A percentile compares a stretch with the other conserved stretches of the same genome.
phyloP scores from a whole-genome alignment of 108 stramenopile species.

The Fragilaria radians region DNA sequence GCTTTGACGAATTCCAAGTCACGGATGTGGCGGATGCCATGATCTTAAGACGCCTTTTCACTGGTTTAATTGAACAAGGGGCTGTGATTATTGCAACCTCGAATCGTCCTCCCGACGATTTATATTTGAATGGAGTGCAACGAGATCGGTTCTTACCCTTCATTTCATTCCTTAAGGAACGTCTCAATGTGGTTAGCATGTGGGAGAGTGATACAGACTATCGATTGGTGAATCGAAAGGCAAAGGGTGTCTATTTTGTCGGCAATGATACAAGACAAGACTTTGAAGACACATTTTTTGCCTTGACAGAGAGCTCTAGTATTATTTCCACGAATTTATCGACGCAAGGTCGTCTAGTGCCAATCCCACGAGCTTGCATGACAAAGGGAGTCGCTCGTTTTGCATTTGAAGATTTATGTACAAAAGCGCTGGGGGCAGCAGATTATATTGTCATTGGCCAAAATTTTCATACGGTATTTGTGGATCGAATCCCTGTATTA shows the following conservation, averaged over 20 bases:
- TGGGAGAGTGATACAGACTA: slow-evolving; percentile 60
- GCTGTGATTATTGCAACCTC: slow-evolving; percentile 92
- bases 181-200: slow-evolving; percentile 64
- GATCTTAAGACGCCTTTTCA: slow-evolving; percentile 76
- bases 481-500: slow-evolving; percentile 79
- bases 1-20: slow-evolving; percentile 99
- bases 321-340: slow-evolving; percentile 29
- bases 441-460: slow-evolving; percentile 90
- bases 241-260: too few species aligned
- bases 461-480: slow-evolving; percentile 71
- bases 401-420: slow-evolving; percentile 90
- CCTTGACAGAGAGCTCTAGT: slow-evolving; percentile 6
- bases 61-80: slow-evolving; percentile 51
- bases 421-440: slow-evolving; percentile 71
- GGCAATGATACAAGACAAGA: not conserved
- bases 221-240: slow-evolving; percentile 13
- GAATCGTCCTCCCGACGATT: slow-evolving; percentile 88
- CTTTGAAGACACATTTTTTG: slow-evolving; percentile 1
- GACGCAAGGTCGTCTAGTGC: slow-evolving; percentile 34
- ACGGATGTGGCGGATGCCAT: slow-evolving; percentile 97
- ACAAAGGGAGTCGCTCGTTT: slow-evolving; percentile 43
- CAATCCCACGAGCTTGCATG: slow-evolving; percentile 23
- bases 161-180: slow-evolving; percentile 74
- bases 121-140: slow-evolving; percentile 95
- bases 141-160: slow-evolving; percentile 93